Evolutionary conservation across 164 flowering plant genomes (phyloP), one percentile per base, ranked within the genome.

Genomic region (Santalum album): DNA sequence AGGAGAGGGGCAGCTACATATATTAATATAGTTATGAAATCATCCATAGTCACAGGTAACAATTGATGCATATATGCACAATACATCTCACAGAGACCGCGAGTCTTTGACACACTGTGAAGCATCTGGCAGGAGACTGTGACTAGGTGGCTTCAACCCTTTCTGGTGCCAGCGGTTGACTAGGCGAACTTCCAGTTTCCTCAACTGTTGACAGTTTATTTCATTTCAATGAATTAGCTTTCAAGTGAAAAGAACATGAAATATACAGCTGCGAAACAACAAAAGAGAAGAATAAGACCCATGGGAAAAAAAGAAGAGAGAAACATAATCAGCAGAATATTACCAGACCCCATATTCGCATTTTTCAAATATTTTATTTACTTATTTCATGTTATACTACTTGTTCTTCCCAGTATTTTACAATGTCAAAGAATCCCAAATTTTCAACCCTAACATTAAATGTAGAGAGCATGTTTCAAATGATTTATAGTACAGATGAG

Each of bases 181-280:
- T 23, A 87, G 62, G 52, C 38, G 56, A 6, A 49, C 64, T 63
- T 87, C 95, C 24, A 84, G 46, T 63, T 64, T 77, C 66, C 95
- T 62, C 34, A 87, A 82, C 88, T 82, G 78, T 32, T 64, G 60
- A 59, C 23, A 60, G 44, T 43, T 40, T n/a, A 19, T 21, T 46
- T 24, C 20, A 40, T n/a, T 39, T 18, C 18, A 25, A 66, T 7
- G 27, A 44, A 29, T 53, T 16, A 40, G 42, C 26, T 17, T 54
- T 18, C 26, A 35, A 7, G 12, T 9, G 25, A 46, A 39, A 26
- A 12, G 12, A 23, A 48, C 36, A 9, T 53, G n/a, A 16, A 20
- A 35, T 21, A 17, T 38, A 18, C 24, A 18, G 1, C 35, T 46
- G n/a, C 6, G 23, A 3, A 12, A 0, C 32, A 12, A 32, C 9